Percentiles rank a stretch among this genome's conserved stretches.
Conservation (phyloP, 2,329 filamentous ascomycete species). For the Fusarium sarcochroum region DNA sequence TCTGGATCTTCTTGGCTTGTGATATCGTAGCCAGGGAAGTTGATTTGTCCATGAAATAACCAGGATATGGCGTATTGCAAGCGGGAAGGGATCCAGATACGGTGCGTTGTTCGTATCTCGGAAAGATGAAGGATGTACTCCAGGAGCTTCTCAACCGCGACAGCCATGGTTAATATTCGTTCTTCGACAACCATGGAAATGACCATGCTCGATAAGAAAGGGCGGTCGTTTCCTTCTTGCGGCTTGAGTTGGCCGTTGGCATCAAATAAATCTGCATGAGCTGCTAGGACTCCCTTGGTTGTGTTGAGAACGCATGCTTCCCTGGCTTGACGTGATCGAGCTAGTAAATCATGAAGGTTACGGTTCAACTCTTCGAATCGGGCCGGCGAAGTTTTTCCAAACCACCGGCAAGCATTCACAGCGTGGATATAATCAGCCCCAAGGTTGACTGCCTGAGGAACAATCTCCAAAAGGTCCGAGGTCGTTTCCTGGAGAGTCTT, state of each 20-base stretch:
- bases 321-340: conserved; percentile 48
- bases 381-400: conserved; percentile 38
- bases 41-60: conserved; percentile 48
- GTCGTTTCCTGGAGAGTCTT: conserved; percentile 52
- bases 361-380: conserved; percentile 41
- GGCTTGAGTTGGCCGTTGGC: conserved; percentile 55
- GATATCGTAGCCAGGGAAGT: conserved; percentile 39
- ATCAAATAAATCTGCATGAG: conserved; percentile 59
- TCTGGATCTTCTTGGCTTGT: conserved; percentile 35
- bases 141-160: conserved; percentile 54
- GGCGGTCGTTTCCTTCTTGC: conserved; percentile 40
- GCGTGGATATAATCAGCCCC: conserved; percentile 45
- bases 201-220: conserved; percentile 57
- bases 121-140: conserved; percentile 55
- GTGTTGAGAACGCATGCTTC: conserved; percentile 51
- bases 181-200: conserved; percentile 64
- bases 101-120: conserved; percentile 51
- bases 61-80: conserved; percentile 58
- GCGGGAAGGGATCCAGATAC: conserved; percentile 60
- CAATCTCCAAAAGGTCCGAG: conserved; percentile 43
- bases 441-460: conserved; percentile 45
- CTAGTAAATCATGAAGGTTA: conserved; percentile 41
- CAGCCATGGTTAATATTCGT: conserved; percentile 51
- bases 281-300: conserved; percentile 57
- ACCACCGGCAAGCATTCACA: conserved; percentile 52